Percentiles rank a stretch among this genome's conserved stretches.
These are phyloP conservation scores for Ilyonectria destructans DNA, from an alignment of 2,329 filamentous ascomycete species.

Conservation along the genomic window DNA sequence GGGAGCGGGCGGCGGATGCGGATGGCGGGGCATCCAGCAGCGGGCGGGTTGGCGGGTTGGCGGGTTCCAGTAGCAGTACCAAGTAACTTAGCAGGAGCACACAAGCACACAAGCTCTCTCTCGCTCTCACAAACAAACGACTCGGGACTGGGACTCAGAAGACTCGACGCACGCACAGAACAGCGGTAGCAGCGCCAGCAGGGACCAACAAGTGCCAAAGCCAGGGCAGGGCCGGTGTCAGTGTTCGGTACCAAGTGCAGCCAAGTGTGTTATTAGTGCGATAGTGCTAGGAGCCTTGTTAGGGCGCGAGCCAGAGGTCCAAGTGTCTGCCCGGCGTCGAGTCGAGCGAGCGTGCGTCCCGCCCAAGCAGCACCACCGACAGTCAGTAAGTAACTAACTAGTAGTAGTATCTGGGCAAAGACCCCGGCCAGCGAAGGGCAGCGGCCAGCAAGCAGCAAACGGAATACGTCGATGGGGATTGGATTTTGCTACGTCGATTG, in stretches of 20 bases:
- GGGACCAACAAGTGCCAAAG: not conserved
- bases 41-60: not conserved
- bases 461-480: constrained; percentile 7
- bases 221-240: constrained; percentile 1
- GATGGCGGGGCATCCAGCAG: constrained; percentile 51
- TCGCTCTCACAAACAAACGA: not conserved
- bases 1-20: constrained; percentile 40
- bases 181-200: not conserved
- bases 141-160: not conserved
- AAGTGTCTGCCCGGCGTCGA: not conserved
- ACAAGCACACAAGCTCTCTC: constrained; percentile 33
- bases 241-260: too few species aligned
- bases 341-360: not conserved
- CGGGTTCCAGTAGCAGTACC: constrained; percentile 4
- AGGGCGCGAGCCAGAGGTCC: not conserved
- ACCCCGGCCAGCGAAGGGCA: not conserved
- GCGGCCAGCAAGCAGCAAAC: not conserved
- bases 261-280: not conserved
- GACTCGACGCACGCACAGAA: not conserved
- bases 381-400: not conserved
- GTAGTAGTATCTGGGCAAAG: not conserved
- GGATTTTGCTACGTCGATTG: constrained; percentile 25
- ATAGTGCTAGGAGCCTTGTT: not conserved
- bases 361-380: not conserved
- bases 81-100: constrained; percentile 19